Conservation (phyloP, 2,329 filamentous ascomycete genomes). For the Huntiella moniliformis region DNA sequence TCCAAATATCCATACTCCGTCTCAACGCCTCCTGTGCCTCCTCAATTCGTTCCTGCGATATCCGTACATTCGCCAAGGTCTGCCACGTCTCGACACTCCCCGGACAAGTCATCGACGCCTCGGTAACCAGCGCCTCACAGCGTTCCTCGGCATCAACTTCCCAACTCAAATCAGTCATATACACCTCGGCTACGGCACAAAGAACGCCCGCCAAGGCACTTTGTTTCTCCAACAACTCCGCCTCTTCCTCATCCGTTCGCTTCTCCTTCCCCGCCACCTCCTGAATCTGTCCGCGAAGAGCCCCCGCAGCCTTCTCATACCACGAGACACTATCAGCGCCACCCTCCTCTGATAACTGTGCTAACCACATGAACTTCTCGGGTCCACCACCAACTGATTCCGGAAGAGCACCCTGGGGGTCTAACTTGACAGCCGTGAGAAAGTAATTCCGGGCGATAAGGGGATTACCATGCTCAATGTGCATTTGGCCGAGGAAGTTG, state of each 20-base stretch:
- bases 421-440: constrained; percentile 51
- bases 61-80: constrained; percentile 80
- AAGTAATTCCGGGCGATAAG: constrained; percentile 58
- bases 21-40: constrained; percentile 66
- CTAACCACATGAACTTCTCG: constrained; percentile 89
- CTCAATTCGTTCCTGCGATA: constrained; percentile 63
- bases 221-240: constrained; percentile 46
- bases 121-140: constrained; percentile 77
- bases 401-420: constrained; percentile 52
- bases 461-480: constrained; percentile 64
- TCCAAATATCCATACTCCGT: constrained; percentile 70
- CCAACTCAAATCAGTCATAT: constrained; percentile 96
- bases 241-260: constrained; percentile 22
- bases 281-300: constrained; percentile 54
- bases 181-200: constrained; percentile 86
- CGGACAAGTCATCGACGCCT: constrained; percentile 72
- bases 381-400: constrained; percentile 62
- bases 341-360: constrained; percentile 63
- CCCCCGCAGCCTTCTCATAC: constrained; percentile 52
- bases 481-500: constrained; percentile 63
- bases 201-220: constrained; percentile 75
- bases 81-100: constrained; percentile 78
- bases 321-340: constrained; percentile 46
- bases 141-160: constrained; percentile 75
- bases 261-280: constrained; percentile 27